Evolutionary conservation across 108 stramenopile genomes (phyloP).

Genomic region (Epipyxis sp.): DNA sequence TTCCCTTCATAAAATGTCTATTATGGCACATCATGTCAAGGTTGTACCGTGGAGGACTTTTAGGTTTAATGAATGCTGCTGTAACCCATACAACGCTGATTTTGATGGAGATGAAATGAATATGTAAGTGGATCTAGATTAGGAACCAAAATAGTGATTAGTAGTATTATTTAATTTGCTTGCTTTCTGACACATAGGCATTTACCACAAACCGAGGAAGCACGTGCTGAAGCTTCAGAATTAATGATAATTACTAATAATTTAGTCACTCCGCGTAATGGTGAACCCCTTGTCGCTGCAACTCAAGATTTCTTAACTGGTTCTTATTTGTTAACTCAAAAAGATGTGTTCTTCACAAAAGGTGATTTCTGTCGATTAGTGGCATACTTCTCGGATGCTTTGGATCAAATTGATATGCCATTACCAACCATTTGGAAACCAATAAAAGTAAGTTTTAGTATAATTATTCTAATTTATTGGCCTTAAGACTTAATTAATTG

Average conservation of each 20-base stretch:
- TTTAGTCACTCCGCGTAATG: conserved; percentile 89
- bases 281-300: conserved; percentile 93
- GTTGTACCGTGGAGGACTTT: conserved; percentile 92
- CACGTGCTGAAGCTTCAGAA: conserved; percentile 85
- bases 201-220: conserved; percentile 97
- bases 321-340: conserved; percentile 84
- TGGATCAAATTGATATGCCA: conserved; percentile 81
- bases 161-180: too few species aligned
- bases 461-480: too few species aligned
- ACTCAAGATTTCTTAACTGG: conserved; percentile 91
- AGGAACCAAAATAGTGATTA: too few species aligned
- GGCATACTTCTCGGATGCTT: conserved; percentile 83
- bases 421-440: conserved; percentile 85
- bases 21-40: conserved; percentile 94
- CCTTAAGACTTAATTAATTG: too few species aligned
- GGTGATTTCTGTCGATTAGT: conserved; percentile 80
- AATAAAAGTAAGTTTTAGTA: too few species aligned
- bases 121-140: too few species aligned
- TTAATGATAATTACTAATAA: conserved; percentile 93
- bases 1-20: conserved; percentile 91
- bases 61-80: conserved; percentile 97
- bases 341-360: conserved; percentile 81
- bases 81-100: conserved; percentile 96
- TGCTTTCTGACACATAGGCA: too few species aligned
- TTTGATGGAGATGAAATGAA: conserved; percentile 99